Base-by-base conservation (phyloP, 441 rosid genomes). In the Gossypium lobatum region DNA sequence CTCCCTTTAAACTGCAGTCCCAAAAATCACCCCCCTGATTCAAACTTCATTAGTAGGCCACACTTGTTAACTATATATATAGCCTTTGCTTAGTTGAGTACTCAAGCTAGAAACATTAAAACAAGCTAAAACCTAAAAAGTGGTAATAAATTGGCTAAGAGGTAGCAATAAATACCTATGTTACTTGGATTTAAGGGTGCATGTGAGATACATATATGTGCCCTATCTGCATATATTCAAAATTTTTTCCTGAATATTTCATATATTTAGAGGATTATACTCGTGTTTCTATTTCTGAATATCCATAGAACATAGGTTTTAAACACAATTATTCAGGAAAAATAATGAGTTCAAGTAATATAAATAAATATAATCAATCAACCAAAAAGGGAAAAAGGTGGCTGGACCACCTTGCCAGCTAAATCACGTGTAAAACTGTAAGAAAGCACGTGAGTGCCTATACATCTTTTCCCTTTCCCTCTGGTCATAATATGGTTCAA, bases 341-440 rank as follows among this genome's bases (percentile, higher is more conserved):
- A 54, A 54, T 18, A 8, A 55, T 18, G 26, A 55, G 21, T 55
- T 55, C 25, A 9, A 20, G 13, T 20, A 55, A 20, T 10, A 20
- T 7, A 55, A 4, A 25, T 23, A 14, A 64, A 66, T 14, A 23
- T 9, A 46, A 13, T 13, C 39, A 66, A 23, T 55, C 11, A 66
- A 10, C 21, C 45, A 62, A 16, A 9, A 16, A 2, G 1, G 61
- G 13, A 46, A 65, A 46, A 48, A 14, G 71, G 21, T 46, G 21
- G 71, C 5, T 14, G 71, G 57, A 68, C 17, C 61, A 69, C 59
- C 26, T n/a, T 69, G 46, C 61, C 72, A 69, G 72, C 72, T 18
- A 52, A 50, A 18, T 52, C 59, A 52, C 61, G 4, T 10, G 25
- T n/a, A 48, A 46, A 46, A 14, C 7, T 20, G 55, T 23, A 66